Evolutionary conservation across 1,139 yeast species (phyloP).

Genomic region (Entelexis sorbosivorans): DNA sequence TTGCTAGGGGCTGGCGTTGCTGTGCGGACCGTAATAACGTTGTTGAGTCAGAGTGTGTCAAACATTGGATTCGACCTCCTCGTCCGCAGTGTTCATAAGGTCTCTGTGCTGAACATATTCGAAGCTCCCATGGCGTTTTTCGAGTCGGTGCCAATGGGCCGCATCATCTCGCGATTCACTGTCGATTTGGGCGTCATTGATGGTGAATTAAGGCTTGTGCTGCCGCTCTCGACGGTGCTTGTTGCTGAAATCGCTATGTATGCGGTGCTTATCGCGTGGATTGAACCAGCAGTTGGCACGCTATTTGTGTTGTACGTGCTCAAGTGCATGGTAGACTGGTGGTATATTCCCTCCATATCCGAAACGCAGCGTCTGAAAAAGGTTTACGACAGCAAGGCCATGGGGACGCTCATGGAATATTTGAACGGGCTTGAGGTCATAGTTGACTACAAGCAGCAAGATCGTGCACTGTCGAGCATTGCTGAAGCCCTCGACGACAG

Average conservation of each 20-base stretch:
- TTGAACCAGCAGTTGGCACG: not conserved
- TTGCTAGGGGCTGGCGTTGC: constrained; percentile 6
- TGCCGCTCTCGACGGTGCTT: no score
- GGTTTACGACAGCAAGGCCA: not conserved
- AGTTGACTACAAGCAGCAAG: constrained; percentile 64
- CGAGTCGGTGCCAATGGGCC: constrained; percentile 59
- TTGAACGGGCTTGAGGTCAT: constrained; percentile 79
- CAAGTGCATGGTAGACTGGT: not conserved
- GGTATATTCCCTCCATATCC: not conserved
- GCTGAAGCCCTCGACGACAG: constrained; percentile 1
- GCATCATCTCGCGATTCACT: constrained; percentile 60
- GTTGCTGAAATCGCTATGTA: not conserved
- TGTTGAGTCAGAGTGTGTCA: constrained; percentile 7
- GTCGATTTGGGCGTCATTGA: constrained; percentile 60
- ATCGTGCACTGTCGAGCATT: constrained; percentile 33
- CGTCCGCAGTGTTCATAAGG: constrained; percentile 27
- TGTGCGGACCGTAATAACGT: not conserved
- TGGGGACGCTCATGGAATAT: constrained; percentile 47
- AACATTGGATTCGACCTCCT: constrained; percentile 3
- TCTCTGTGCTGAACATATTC: constrained; percentile 49
- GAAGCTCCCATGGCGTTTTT: constrained; percentile 62
- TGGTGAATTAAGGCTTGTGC: not conserved
- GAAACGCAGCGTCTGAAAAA: not conserved
- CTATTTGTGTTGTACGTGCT: not conserved
- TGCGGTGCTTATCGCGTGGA: not conserved